These are phyloP conservation scores for Sphagnum fallax DNA, from an alignment of 228 moss, liverwort and hornwort species.

Conservation along the genomic window DNA sequence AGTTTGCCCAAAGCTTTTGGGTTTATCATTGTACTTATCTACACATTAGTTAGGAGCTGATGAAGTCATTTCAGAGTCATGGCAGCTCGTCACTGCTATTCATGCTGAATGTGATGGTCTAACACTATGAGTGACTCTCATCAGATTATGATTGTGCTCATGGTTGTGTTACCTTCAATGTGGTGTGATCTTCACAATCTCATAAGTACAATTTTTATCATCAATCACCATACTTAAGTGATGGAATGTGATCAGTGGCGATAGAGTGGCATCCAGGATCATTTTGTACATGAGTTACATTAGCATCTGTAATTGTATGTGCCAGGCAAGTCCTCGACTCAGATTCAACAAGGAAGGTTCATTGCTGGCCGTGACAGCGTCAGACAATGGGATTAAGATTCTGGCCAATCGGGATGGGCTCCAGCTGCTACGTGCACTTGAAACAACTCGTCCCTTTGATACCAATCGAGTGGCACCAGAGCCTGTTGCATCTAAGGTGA, in stretches of 20 bases:
- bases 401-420: constrained; percentile 82
- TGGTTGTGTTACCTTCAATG: too few species aligned
- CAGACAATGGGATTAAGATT: constrained; percentile 95
- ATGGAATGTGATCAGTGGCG: background rate
- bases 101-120: too few species aligned
- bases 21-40: too few species aligned
- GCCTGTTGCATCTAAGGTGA: constrained; percentile 80
- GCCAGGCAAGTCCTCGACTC: constrained; percentile 89
- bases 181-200: too few species aligned
- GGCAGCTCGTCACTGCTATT: too few species aligned
- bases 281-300: background rate
- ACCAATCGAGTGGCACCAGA: constrained; percentile 70
- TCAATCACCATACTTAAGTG: background rate
- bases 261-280: background rate
- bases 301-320: background rate
- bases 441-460: constrained; percentile 68
- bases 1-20: too few species aligned
- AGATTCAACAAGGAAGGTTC: constrained; percentile 97
- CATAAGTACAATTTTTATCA: too few species aligned
- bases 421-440: constrained; percentile 69
- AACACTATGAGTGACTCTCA: too few species aligned
- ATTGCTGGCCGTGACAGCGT: constrained; percentile 86
- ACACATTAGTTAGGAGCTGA: too few species aligned
- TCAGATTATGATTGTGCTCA: too few species aligned
- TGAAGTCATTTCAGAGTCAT: too few species aligned